Percentiles rank a stretch among this genome's conserved stretches.
These are phyloP conservation scores for Coemansia sp. DNA, from an alignment of 192 early-diverging fungal genomes.

Conservation along the genomic window DNA sequence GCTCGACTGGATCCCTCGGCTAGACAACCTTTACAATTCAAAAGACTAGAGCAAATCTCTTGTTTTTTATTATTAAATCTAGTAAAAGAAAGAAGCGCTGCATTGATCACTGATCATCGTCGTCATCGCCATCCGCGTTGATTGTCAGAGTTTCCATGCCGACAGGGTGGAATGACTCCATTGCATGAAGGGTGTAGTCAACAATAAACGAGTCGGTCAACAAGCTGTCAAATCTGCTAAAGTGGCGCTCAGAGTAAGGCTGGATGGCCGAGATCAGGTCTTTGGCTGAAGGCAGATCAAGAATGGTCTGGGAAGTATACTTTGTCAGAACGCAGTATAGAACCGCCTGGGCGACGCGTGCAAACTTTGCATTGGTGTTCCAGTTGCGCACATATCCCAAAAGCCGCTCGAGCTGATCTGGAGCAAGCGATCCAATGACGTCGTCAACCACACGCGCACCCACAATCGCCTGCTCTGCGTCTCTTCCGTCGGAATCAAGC, in stretches of 20 bases:
- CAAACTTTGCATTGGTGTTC: slow-evolving; percentile 90
- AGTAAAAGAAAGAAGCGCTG: not conserved
- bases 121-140: slow-evolving; percentile 7
- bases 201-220: slow-evolving; percentile 83
- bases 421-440: slow-evolving; percentile 63
- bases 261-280: slow-evolving; percentile 80
- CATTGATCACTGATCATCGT: not conserved
- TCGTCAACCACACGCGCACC: slow-evolving; percentile 63
- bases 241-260: slow-evolving; percentile 93
- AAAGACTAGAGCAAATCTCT: not conserved
- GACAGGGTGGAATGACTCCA: slow-evolving; percentile 58
- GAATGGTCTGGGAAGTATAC: slow-evolving; percentile 66
- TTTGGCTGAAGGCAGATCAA: slow-evolving; percentile 77
- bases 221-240: slow-evolving; percentile 72
- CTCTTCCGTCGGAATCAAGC: not conserved
- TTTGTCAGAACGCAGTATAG: slow-evolving; percentile 74
- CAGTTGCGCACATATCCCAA: slow-evolving; percentile 85
- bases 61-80: not conserved
- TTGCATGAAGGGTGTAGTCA: slow-evolving; percentile 87
- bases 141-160: slow-evolving; percentile 27
- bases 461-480: slow-evolving; percentile 14
- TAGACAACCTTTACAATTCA: slow-evolving; percentile 21
- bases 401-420: slow-evolving; percentile 74
- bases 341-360: slow-evolving; percentile 76
- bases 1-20: slow-evolving; percentile 44